These are phyloP conservation scores for Gleditsia sinensis DNA, from an alignment of 306 rosid species.

Conservation along the genomic window DNA sequence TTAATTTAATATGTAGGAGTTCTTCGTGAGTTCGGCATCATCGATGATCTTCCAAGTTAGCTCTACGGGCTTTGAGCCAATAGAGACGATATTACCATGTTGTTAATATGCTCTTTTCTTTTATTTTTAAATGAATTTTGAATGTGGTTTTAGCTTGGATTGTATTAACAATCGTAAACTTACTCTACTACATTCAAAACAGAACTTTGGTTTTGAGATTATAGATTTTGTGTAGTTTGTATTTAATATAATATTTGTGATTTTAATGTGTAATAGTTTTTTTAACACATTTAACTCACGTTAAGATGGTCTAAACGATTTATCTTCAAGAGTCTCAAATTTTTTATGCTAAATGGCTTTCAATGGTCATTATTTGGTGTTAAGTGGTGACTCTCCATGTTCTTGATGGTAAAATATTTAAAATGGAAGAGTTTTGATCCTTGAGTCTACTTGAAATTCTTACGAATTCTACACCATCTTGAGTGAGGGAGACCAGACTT, in stretches of 20 bases:
- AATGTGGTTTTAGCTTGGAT: constrained; percentile 9
- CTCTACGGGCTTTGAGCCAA: not conserved
- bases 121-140: constrained; percentile 6
- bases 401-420: too few species aligned
- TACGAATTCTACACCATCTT: too few species aligned
- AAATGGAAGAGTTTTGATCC: too few species aligned
- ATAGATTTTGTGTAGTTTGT: not conserved
- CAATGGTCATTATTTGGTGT: too few species aligned
- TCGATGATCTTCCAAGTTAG: not conserved
- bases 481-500: too few species aligned
- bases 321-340: too few species aligned
- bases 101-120: not conserved
- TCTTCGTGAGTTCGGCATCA: not conserved
- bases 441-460: too few species aligned
- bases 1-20: not conserved
- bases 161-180: not conserved
- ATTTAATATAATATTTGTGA: not conserved
- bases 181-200: not conserved
- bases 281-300: too few species aligned
- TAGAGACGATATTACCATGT: constrained; percentile 14
- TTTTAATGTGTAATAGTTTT: too few species aligned
- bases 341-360: too few species aligned
- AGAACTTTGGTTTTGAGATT: not conserved
- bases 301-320: too few species aligned
- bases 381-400: too few species aligned